Evolutionary conservation across 176 grass and related monocot genomes (phyloP).

Genomic region (Sorghum bicolor): Sorghum_bicolor_NCBIv3 NC_012874.2:2950001-2950500

Average conservation of each 20-base stretch:
- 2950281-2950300: slow-evolving; percentile 72
- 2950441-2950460: not conserved
- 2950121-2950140: slow-evolving; percentile 38
- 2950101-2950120: slow-evolving; percentile 82
- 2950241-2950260: slow-evolving; percentile 87
- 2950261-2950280: slow-evolving; percentile 96
- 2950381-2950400: slow-evolving; percentile 17
- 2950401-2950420: too few species aligned
- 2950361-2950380: slow-evolving; percentile 41
- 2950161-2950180: slow-evolving; percentile 10
- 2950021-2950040: slow-evolving; percentile 90
- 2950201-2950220: slow-evolving; percentile 5
- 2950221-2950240: slow-evolving; percentile 78
- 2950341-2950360: slow-evolving; percentile 84
- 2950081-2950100: slow-evolving; percentile 99
- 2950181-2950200: slow-evolving; percentile 25
- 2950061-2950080: slow-evolving; percentile 82
- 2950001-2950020: slow-evolving; percentile 89
- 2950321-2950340: slow-evolving; percentile 98
- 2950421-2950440: not conserved
- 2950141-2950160: not conserved
- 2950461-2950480: not conserved
- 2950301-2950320: slow-evolving; percentile 91
- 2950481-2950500: not conserved
- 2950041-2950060: slow-evolving; percentile 66